Evolutionary conservation across 257 asterid species (phyloP), one percentile per base, ranked within the genome.

Genomic region (Osmanthus fragrans): DNA sequence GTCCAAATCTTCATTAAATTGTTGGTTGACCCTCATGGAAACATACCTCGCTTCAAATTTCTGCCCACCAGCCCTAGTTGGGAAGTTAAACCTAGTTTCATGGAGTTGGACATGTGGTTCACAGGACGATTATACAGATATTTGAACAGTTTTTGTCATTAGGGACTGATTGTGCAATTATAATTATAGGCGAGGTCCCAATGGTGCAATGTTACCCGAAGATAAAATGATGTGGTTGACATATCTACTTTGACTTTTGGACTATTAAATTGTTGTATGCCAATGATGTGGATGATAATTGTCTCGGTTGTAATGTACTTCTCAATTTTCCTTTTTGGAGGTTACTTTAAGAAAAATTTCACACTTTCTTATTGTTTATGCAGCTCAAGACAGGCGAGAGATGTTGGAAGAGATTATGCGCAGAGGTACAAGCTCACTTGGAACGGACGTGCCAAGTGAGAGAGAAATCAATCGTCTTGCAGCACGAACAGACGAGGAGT

Each of bases 401-500:
- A 80, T 96, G 97, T 68, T 96, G 80, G 97, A 90, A 87, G 99
- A 92, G 83, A 92, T 96, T 82, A 96, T 96, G 99, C 97, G 97
- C 15, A 90, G 75, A 81, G 99, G 99, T 40, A 85, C 96, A 33
- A 90, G 97, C 64, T 86, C 97, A 4, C 96, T 93, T 4, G 99
- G 99, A 80, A 82, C 92, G 19, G 99, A 96, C 30, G 97, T 96
- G 74, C 99, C 99, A n/a, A 93, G 94, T 45, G 98, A 93, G 86
- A 84, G 97, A 86, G 98, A 96, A 78, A 96, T 96, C 84, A 96
- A 96, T 75, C 92, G 98, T 76, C 89, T 96, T 64, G 99, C 99
- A 69, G 99, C 99, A 54, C 88, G 99, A 34, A 70, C 99, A 70
- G 97, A 93, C 0, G 98, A 96, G 85, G 99, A 96, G 79, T 96